Percentiles rank a stretch among this genome's conserved stretches.
Conservation (phyloP, 495 filamentous ascomycete genomes). For the Podospora bellae-mahoneyi region DNA sequence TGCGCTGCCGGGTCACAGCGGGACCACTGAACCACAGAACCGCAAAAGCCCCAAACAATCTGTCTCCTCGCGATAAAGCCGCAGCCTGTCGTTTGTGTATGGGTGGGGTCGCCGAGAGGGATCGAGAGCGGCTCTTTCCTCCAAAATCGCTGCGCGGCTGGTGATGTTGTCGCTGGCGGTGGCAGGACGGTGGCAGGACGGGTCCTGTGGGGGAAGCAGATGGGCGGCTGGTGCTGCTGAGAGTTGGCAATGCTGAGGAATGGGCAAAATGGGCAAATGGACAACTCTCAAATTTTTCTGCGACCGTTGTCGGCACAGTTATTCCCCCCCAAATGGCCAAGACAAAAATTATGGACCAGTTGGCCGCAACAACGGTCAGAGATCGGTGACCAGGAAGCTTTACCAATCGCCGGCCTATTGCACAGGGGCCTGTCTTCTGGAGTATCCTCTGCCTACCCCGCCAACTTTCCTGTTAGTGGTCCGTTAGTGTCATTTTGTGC, state of each 20-base stretch:
- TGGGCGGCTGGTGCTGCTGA: neutral
- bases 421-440: neutral
- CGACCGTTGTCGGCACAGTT: conserved; percentile 20
- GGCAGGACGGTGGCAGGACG: neutral
- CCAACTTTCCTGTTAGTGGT: conserved; percentile 9
- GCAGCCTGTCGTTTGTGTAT: conserved; percentile 6
- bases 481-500: neutral
- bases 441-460: conserved; percentile 6
- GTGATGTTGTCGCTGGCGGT: conserved; percentile 7
- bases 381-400: conserved; percentile 6
- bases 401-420: conserved; percentile 9
- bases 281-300: conserved; percentile 18
- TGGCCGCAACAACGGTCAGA: conserved; percentile 16
- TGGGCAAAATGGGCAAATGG: conserved; percentile 12
- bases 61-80: conserved; percentile 4
- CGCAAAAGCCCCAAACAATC: neutral
- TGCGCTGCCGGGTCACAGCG: conserved; percentile 1
- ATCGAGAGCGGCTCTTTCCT: neutral
- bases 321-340: conserved; percentile 12
- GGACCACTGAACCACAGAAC: neutral
- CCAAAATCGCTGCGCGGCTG: neutral
- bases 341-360: conserved; percentile 20
- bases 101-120: neutral
- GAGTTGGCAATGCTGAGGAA: neutral
- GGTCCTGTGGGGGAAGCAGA: neutral